These are phyloP conservation scores for Fraxinus americana DNA, from an alignment of 257 asterid species.

Conservation along the genomic window DNA sequence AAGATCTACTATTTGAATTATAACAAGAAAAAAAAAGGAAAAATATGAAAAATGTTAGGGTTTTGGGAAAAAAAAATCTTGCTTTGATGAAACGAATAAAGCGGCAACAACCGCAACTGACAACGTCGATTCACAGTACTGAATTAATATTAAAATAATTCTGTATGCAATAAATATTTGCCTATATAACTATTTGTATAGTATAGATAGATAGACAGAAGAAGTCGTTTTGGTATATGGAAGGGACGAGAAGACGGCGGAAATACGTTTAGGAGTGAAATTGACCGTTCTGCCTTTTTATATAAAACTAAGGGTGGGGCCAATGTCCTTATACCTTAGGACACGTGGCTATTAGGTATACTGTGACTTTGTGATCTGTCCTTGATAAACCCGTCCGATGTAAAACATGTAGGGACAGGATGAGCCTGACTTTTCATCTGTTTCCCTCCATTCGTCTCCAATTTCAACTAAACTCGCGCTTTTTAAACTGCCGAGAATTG, in stretches of 20 bases:
- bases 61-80: slow-evolving; percentile 29
- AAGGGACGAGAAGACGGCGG: slow-evolving; percentile 46
- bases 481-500: no score
- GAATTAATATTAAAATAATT: background rate
- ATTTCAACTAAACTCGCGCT: slow-evolving; percentile 2
- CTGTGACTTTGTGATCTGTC: slow-evolving; percentile 1
- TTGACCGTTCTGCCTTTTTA: slow-evolving; percentile 28
- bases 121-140: slow-evolving; percentile 55
- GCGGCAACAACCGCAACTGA: slow-evolving; percentile 67
- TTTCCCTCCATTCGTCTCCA: background rate
- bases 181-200: background rate
- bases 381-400: background rate
- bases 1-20: slow-evolving; percentile 55
- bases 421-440: slow-evolving; percentile 7
- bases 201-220: slow-evolving; percentile 3
- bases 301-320: slow-evolving; percentile 37
- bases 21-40: background rate
- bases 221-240: slow-evolving; percentile 33
- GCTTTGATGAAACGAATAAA: slow-evolving; percentile 37
- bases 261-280: slow-evolving; percentile 28
- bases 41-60: slow-evolving; percentile 39
- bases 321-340: slow-evolving; percentile 37
- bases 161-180: no score
- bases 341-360: slow-evolving; percentile 41
- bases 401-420: background rate